These are phyloP conservation scores for Mycena filopes DNA, from an alignment of 768 basidiomycete species.

Conservation along the genomic window DNA sequence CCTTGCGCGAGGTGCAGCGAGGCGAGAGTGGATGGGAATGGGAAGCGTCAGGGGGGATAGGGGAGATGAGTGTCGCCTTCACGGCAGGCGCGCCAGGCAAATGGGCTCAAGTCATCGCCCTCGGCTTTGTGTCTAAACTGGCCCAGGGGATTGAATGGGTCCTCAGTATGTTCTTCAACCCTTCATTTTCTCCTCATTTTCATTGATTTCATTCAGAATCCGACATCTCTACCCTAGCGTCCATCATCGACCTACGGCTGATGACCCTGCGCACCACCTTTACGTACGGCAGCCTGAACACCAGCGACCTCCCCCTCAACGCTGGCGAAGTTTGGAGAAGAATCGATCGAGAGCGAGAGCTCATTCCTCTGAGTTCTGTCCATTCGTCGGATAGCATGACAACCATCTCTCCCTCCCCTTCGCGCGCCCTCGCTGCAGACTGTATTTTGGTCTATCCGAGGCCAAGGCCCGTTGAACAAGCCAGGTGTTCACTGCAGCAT, in stretches of 20 bases:
- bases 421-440: too few relatives aligned
- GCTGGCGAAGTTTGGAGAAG: too few relatives aligned
- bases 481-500: too few relatives aligned
- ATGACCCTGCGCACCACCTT: too few relatives aligned
- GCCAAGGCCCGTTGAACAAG: too few relatives aligned
- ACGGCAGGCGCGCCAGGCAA: background rate
- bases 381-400: too few relatives aligned
- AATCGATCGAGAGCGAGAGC: too few relatives aligned
- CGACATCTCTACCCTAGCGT: background rate
- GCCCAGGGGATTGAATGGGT: background rate
- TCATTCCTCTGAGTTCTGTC: too few relatives aligned
- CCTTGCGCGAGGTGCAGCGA: background rate
- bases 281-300: too few relatives aligned
- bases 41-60: background rate
- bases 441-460: too few relatives aligned
- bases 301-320: too few relatives aligned
- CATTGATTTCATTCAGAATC: background rate
- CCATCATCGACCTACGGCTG: background rate
- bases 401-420: too few relatives aligned
- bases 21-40: background rate
- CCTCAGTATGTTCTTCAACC: conserved; percentile 6
- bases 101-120: background rate
- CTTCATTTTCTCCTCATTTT: conserved; percentile 2
- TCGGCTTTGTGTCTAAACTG: background rate
- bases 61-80: background rate